Base-by-base conservation (phyloP, 2,329 filamentous ascomycete species). In the Scedosporium aurantiacum region DNA sequence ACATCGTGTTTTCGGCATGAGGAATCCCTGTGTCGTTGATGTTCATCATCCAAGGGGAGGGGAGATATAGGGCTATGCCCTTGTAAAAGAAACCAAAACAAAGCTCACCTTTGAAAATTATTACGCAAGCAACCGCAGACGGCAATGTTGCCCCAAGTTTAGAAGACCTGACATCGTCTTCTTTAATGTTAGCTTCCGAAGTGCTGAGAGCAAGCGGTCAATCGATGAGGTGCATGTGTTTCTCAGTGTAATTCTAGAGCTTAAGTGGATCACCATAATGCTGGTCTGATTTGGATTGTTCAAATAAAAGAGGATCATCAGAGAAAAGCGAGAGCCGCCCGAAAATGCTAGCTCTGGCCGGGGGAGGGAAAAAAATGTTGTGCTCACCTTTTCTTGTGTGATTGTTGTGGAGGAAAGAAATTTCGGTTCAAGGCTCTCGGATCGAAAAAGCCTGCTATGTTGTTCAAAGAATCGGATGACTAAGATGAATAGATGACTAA, bases 1-100 rank as follows among this genome's bases (percentile, higher is more conserved):
- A 85, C 82, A 85, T 84, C 63, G 70, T 82, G 67, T 84, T 76
- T 85, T 85, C 81, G 79, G 82, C 74, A 83, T 81, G 82, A 85
- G 82, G 82, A 85, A 85, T 85, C 81, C 82, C 81, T 83, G 79
- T 81, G 79, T 82, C 74, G 76, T 74, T 78, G 21, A 78, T 78
- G 76, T 78, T 84, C 82, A 85, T 85, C 82, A 84, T 74, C 69
- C 72, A 74, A 71, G 72, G 70, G 70, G 60, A 65, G 23, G 21
- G 21, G 21, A 3, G 6, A 23, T 47, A 16, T 18, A 23, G 16
- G 16, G 43, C 2, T 47, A 47, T 18, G 43, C 8, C 21, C 43
- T 6, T 5, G 55, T 57, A 61, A 63, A 61, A 62, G 63, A 45
- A 63, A 64, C 14, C 55, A 41, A 12, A 76, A 16, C 16, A 27